Evolutionary conservation across 2,329 filamentous ascomycete genomes (phyloP), one percentile per base, ranked within the genome.

Genomic region (Dothidotthia symphoricarpi): DNA sequence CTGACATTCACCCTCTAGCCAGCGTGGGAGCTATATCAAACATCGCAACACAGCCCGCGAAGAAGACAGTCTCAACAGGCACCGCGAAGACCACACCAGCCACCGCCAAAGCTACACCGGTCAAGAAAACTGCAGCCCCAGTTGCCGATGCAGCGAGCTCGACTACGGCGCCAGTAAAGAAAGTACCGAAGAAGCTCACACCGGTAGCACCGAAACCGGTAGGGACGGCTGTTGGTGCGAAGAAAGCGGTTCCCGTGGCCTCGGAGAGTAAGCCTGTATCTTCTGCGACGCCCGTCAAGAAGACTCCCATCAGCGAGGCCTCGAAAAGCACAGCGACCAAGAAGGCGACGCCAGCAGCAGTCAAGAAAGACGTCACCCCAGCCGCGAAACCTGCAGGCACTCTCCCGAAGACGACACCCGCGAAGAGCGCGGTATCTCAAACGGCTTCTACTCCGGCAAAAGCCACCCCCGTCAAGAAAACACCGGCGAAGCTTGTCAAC

Each of bases 1-100:
- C 41, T 50, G 24, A 52, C 24, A 16, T 11, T 7, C n/a, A 16
- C 19, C 17, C 6, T 32, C 3, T 27, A 67, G 62, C 58, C 27
- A 58, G 59, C 36, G 44, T 64, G 37, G 52, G 43, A 11, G 59
- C 55, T 27, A 31, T 65, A 1, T 48, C 53, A 6, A 67, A 65
- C 39, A 41, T 54, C 11, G 56, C 57, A 46, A 49, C 26, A 44
- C 46, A 12, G 48, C 54, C 5, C 19, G 44, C 45, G 15, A 63
- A 59, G 46, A 64, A 62, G 37, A 43, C 59, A 28, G 34, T 51
- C 6, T 42, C 52, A 12, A 35, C 52, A 5, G 45, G 49, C n/a
- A 38, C 55, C 8, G 47, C 43, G 9, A 54, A 54, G 25, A 39
- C 47, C 10, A 43, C 42, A 24, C 34, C 42, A 31, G 47, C 53